phyloP scores from a whole-genome alignment of 176 grass and related monocot species.

The Triticum urartu region DNA sequence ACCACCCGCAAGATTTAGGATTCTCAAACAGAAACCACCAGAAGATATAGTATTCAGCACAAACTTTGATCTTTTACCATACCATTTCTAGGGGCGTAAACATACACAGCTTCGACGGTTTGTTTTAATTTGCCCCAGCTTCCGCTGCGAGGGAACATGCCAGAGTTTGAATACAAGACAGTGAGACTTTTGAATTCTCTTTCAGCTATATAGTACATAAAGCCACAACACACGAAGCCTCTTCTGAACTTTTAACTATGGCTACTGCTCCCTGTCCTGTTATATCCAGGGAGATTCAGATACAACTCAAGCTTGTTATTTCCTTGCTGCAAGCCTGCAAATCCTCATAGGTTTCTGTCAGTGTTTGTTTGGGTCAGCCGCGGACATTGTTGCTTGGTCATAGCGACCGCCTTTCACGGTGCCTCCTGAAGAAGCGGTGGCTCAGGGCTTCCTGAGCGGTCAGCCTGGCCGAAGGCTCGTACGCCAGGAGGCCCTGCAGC shows the following conservation, averaged over 20 bases:
- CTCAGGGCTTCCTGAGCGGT: constrained; percentile 38
- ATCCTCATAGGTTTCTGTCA: neutral
- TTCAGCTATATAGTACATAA: neutral
- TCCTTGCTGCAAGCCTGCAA: neutral
- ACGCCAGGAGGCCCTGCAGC: constrained; percentile 41
- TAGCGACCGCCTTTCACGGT: neutral
- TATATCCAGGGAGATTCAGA: neutral
- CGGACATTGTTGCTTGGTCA: neutral
- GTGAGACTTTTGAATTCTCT: neutral
- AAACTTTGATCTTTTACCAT: neutral
- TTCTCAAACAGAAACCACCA: neutral
- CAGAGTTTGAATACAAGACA: neutral
- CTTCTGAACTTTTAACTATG: neutral
- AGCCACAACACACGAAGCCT: neutral
- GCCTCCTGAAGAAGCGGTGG: constrained; percentile 42
- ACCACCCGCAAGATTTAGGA: neutral
- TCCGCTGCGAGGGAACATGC: neutral
- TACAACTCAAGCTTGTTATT: neutral
- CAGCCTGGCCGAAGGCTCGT: constrained; percentile 41
- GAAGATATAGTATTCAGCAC: neutral
- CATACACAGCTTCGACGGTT: neutral
- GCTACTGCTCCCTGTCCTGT: neutral
- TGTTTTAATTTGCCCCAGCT: neutral
- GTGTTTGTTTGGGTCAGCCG: neutral
- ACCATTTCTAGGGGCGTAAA: neutral